Conservation (phyloP, 1,284 basidiomycete genomes). For the Ganoderma lucidum region DNA sequence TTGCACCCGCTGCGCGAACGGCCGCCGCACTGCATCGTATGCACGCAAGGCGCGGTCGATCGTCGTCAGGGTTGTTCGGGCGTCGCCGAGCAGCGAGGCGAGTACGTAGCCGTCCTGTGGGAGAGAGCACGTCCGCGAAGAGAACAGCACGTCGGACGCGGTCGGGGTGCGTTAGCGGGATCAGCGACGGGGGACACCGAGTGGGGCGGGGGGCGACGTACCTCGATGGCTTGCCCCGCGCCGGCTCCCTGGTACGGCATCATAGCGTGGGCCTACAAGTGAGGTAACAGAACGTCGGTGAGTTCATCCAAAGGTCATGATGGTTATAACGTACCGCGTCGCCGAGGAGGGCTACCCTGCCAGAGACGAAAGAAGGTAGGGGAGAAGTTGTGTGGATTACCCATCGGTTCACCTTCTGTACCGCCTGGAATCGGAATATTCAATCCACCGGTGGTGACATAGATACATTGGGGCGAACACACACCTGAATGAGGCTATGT, state of each 20-base stretch:
- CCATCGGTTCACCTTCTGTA: conserved; percentile 49
- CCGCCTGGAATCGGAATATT: conserved; percentile 24
- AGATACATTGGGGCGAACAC: background rate
- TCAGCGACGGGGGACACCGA: background rate
- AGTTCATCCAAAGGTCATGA: background rate
- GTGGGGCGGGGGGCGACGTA: conserved; percentile 32
- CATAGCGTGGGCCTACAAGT: conserved; percentile 58
- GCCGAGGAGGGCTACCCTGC: conserved; percentile 55
- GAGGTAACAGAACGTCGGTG: background rate
- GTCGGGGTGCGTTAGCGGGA: background rate
- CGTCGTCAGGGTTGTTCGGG: conserved; percentile 44
- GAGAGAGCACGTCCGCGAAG: background rate
- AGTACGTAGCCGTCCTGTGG: conserved; percentile 50
- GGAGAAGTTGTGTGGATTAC: conserved; percentile 54
- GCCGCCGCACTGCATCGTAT: conserved; percentile 53
- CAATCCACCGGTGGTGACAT: background rate
- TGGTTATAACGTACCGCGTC: conserved; percentile 50
- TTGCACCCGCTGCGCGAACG: conserved; percentile 46
- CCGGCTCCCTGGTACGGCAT: conserved; percentile 62
- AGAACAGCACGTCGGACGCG: background rate
- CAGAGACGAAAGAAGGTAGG: conserved; percentile 48
- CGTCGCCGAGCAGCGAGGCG: conserved; percentile 53
- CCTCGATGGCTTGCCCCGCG: conserved; percentile 65
- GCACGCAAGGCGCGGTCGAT: conserved; percentile 46
- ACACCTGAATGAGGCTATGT: conserved; percentile 50